Base-by-base conservation (phyloP, 2,329 filamentous ascomycete species). In the Penicillium sp. region DNA sequence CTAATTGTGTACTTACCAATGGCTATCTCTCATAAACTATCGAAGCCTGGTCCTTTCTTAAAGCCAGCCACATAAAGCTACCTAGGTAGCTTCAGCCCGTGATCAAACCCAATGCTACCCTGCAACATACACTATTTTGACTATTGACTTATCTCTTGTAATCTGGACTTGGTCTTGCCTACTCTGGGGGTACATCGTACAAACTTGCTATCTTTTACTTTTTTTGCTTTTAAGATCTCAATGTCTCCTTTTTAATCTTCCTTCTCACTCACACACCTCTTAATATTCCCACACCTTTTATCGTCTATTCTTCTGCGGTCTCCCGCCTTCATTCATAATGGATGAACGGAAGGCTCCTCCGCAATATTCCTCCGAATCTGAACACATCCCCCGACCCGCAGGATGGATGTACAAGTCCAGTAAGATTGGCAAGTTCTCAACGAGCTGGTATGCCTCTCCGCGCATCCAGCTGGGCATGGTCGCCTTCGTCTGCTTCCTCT, bases 361-460 rank as follows among this genome's bases (percentile, higher is more conserved):
- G 10, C 35, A 35, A 21, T 31, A 47, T 9, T 37, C 43, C 6
- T 13, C 35, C 7, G 34, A 47, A 17, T 22, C 45, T 10, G 19
- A 35, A 9, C 33, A 54, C 0, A 28, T 32, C 10, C 32, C 43
- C 2, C 55, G 54, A 22, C 60, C 60, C 2, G 12, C 46, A 6
- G 46, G 68, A 31, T 62, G 63, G 62, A 82, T 79, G 68, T 86
- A 87, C 75, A 79, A 76, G 61, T 69, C 73, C 37, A 63, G 77
- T 61, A 72, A 69, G 42, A 43, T 85, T 50, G 73, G 75, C 21
- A 69, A 71, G 47, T 64, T 67, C 38, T 73, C 75, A 53, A 48
- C 82, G 6, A 68, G 71, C 37, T 86, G 81, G 77, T 88, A 84
- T 64, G 84, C 84, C 35, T 86, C 84, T 53, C 85, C 85, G 24